These are phyloP conservation scores for Bolboschoenus planiculmis DNA, from an alignment of 176 grass and related monocot genomes.

Conservation along the genomic window DNA sequence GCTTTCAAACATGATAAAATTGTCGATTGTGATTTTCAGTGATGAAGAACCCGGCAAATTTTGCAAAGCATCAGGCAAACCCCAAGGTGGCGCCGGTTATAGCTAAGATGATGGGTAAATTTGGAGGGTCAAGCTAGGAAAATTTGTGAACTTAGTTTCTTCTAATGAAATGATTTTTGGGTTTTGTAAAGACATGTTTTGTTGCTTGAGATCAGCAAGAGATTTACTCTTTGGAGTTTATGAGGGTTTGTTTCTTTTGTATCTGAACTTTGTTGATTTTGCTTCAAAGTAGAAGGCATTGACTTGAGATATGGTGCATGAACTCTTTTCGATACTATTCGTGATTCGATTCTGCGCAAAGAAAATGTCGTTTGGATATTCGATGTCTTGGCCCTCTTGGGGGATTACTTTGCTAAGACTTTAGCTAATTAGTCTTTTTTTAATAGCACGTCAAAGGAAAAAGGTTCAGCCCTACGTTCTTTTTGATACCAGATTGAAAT, in stretches of 20 bases:
- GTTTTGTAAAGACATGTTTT: not conserved
- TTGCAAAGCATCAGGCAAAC: slow-evolving; percentile 76
- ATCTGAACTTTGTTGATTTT: not conserved
- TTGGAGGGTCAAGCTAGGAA: slow-evolving; percentile 26
- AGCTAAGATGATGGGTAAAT: slow-evolving; percentile 92
- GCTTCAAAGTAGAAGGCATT: not conserved
- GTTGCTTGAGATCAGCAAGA: not conserved
- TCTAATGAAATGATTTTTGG: not conserved
- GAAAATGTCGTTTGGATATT: not conserved
- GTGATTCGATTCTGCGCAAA: not conserved
- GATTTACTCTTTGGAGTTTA: not conserved
- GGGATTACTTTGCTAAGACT: no score
- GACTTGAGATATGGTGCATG: not conserved
- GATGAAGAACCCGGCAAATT: slow-evolving; percentile 86
- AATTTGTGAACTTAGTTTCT: not conserved
- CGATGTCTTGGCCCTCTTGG: not conserved
- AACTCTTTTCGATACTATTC: not conserved
- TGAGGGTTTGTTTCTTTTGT: not conserved
- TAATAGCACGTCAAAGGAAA: no score
- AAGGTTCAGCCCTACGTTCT: no score
- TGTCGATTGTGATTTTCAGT: slow-evolving; percentile 44
- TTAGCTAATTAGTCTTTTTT: no score
- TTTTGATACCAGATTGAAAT: no score
- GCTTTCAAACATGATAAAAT: not conserved
- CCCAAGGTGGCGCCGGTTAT: slow-evolving; percentile 90